Evolutionary conservation across 2,329 filamentous ascomycete genomes (phyloP).

Genomic region (Talaromyces sp.): DNA sequence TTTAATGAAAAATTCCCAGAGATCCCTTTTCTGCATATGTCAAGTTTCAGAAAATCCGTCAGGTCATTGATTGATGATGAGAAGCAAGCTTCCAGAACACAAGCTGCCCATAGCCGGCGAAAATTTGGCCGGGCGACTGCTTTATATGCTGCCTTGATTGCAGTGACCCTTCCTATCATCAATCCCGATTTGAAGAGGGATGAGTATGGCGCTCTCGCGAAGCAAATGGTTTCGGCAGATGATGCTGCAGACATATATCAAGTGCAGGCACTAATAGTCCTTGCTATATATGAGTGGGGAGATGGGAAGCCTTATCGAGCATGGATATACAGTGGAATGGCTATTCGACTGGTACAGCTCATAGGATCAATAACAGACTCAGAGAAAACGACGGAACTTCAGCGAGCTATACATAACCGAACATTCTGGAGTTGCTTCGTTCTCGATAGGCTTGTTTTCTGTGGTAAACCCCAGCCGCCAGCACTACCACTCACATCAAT

Average conservation of each 20-base stretch:
- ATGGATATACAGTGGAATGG: conserved; percentile 45
- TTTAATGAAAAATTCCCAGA: conserved; percentile 25
- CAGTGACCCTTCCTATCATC: neutral
- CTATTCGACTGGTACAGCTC: conserved; percentile 41
- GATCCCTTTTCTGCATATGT: conserved; percentile 22
- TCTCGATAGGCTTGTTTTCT: conserved; percentile 46
- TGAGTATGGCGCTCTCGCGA: conserved; percentile 20
- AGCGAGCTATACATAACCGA: conserved; percentile 34
- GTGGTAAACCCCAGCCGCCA: conserved; percentile 37
- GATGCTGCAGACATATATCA: conserved; percentile 33
- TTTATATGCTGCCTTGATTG: conserved; percentile 10
- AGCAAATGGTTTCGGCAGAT: conserved; percentile 19
- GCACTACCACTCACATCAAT: conserved; percentile 23
- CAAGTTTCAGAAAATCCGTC: conserved; percentile 19
- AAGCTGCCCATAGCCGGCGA: conserved; percentile 15
- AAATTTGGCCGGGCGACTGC: conserved; percentile 14
- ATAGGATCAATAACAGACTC: conserved; percentile 27
- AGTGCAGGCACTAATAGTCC: conserved; percentile 41
- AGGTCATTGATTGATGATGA: conserved; percentile 12
- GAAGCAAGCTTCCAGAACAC: neutral
- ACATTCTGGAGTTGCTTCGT: conserved; percentile 49
- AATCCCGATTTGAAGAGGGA: conserved; percentile 9
- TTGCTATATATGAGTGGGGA: conserved; percentile 45
- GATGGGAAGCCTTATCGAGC: conserved; percentile 43
- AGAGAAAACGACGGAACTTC: conserved; percentile 25